Evolutionary conservation across 179 eudicot genomes (phyloP).

Genomic region (Beta corolliflora): DNA sequence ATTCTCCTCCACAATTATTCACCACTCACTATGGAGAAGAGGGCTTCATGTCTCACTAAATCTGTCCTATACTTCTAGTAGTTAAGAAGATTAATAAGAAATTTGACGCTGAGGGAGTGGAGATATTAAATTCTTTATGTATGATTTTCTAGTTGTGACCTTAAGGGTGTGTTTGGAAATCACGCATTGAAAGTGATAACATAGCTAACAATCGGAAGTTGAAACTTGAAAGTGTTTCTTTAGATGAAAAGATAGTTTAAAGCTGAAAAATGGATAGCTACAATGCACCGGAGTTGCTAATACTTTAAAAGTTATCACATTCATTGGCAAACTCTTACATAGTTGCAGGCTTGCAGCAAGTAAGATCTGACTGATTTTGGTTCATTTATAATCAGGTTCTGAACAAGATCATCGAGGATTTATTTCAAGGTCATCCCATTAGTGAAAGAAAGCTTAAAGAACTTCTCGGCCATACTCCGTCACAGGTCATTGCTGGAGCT

Average conservation of each 20-base stretch:
- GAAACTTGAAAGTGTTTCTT: too few species aligned
- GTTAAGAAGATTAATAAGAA: too few species aligned
- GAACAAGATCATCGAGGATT: constrained; percentile 82
- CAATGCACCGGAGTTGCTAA: neutral
- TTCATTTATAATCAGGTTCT: constrained; percentile 54
- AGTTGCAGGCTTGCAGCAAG: neutral
- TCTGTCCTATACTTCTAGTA: neutral
- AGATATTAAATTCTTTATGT: too few species aligned
- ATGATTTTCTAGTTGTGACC: neutral
- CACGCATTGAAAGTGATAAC: neutral
- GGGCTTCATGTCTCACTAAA: neutral
- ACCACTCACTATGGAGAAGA: too few species aligned
- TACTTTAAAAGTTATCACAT: neutral
- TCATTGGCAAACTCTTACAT: too few species aligned
- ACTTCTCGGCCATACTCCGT: constrained; percentile 92
- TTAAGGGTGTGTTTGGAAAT: neutral
- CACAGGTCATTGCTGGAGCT: constrained; percentile 89
- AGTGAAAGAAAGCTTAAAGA: constrained; percentile 94
- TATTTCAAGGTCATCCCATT: constrained; percentile 94
- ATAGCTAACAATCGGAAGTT: neutral
- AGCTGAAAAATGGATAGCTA: neutral
- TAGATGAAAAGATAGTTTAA: neutral
- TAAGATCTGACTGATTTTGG: neutral
- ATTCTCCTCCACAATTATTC: too few species aligned
- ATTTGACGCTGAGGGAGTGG: too few species aligned